phyloP scores from a whole-genome alignment of 768 basidiomycete genomes.

The Lactarius psammicola region DNA sequence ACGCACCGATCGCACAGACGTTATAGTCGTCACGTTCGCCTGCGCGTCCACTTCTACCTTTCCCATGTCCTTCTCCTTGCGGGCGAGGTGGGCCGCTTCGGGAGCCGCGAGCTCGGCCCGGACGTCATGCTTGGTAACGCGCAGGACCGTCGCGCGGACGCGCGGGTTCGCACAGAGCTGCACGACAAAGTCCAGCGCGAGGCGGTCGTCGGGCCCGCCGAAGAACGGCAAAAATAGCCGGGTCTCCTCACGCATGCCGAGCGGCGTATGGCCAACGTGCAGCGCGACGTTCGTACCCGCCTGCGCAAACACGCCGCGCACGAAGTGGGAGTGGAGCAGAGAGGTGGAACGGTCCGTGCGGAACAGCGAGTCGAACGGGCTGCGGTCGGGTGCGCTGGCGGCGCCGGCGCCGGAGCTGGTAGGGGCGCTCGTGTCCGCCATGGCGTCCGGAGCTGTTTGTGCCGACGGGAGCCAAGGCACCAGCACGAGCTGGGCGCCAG shows the following conservation, averaged over 20 bases:
- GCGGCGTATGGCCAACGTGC: slow-evolving; percentile 66
- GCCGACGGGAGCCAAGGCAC: slow-evolving; percentile 71
- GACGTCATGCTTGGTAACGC: slow-evolving; percentile 53
- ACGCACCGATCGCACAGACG: slow-evolving; percentile 44
- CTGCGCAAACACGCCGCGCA: slow-evolving; percentile 75
- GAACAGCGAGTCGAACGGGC: slow-evolving; percentile 76
- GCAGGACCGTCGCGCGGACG: slow-evolving; percentile 72
- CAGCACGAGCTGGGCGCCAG: slow-evolving; percentile 70
- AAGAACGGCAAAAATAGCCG: slow-evolving; percentile 89
- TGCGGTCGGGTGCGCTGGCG: slow-evolving; percentile 36
- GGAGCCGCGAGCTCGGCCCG: slow-evolving; percentile 22
- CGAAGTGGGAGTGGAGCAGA: slow-evolving; percentile 74
- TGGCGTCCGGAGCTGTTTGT: slow-evolving; percentile 18
- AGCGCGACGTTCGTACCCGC: slow-evolving; percentile 75
- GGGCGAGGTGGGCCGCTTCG: slow-evolving; percentile 32
- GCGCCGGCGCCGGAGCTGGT: slow-evolving; percentile 26
- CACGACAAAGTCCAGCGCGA: slow-evolving; percentile 79
- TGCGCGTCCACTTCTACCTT: slow-evolving; percentile 26
- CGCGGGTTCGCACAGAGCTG: slow-evolving; percentile 73
- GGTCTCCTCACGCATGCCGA: slow-evolving; percentile 38
- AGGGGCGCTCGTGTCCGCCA: slow-evolving; percentile 15
- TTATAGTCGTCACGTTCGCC: slow-evolving; percentile 40
- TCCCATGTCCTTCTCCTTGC: slow-evolving; percentile 20
- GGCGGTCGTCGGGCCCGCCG: slow-evolving; percentile 90
- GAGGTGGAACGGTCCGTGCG: slow-evolving; percentile 46